Conservation (phyloP, 495 filamentous ascomycete species). For the Bryoglossum gracile region DNA sequence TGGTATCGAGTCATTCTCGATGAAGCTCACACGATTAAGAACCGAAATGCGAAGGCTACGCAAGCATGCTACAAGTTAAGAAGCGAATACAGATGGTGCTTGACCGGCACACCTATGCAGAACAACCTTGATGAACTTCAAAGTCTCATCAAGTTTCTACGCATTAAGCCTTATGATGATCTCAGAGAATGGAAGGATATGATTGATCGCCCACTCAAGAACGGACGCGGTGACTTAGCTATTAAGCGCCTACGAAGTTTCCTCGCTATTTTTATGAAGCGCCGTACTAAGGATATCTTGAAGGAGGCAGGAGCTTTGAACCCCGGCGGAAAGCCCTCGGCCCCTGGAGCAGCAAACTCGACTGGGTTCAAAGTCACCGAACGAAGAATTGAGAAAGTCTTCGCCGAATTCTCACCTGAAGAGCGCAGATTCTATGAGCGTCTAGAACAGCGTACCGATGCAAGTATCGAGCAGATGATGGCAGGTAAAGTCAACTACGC, state of each 20-base stretch:
- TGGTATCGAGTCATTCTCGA: conserved; percentile 96
- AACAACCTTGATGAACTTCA: conserved; percentile 98
- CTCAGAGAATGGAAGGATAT: conserved; percentile 78
- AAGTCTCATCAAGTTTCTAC: conserved; percentile 82
- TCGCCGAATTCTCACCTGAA: conserved; percentile 67
- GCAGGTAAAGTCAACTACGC: conserved; percentile 67
- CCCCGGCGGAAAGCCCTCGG: conserved; percentile 52
- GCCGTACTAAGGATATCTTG: conserved; percentile 89
- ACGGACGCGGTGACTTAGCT: conserved; percentile 78
- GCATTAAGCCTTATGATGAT: conserved; percentile 86
- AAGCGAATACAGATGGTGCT: conserved; percentile 86
- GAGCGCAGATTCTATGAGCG: conserved; percentile 82
- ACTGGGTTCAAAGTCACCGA: conserved; percentile 78
- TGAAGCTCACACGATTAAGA: conserved; percentile 97
- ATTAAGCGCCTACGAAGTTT: conserved; percentile 77
- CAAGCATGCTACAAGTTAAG: conserved; percentile 76
- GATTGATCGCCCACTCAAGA: conserved; percentile 79
- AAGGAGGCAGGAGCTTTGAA: conserved; percentile 74
- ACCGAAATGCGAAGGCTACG: conserved; percentile 89
- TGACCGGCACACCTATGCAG: conserved; percentile 94
- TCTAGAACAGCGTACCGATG: conserved; percentile 75
- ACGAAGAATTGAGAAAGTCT: conserved; percentile 75
- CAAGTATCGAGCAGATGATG: conserved; percentile 84
- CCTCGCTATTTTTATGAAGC: conserved; percentile 92
- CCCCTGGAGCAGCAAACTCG: conserved; percentile 37